Percentiles rank a stretch among this genome's conserved stretches.
Evolutionary conservation across 2,329 filamentous ascomycete species (phyloP).

Genomic region (Epichloe hybrida): DNA sequence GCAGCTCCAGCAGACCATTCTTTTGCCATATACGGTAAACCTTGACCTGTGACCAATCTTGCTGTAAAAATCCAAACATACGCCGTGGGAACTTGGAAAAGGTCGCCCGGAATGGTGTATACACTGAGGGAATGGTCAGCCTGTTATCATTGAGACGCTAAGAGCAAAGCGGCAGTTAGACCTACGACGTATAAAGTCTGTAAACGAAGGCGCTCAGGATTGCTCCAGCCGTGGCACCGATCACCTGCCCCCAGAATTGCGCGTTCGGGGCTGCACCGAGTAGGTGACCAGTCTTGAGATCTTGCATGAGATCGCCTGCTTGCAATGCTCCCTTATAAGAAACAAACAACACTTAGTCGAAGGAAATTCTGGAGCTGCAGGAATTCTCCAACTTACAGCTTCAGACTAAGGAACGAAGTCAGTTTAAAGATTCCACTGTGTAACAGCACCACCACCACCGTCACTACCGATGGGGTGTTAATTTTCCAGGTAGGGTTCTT

Average conservation of each 20-base stretch:
- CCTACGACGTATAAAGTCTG: conserved; percentile 60
- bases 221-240: conserved; percentile 76
- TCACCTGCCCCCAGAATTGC: conserved; percentile 93
- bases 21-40: conserved; percentile 69
- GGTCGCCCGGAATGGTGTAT: conserved; percentile 73
- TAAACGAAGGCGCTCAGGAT: conserved; percentile 80
- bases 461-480: too few species aligned
- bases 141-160: too few species aligned
- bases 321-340: conserved; percentile 56
- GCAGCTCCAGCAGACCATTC: conserved; percentile 70
- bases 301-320: conserved; percentile 92
- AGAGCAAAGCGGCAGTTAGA: background rate
- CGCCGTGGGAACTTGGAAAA: conserved; percentile 88
- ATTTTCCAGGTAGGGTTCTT: conserved; percentile 2
- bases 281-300: conserved; percentile 90
- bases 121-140: conserved; percentile 36
- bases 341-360: conserved; percentile 3
- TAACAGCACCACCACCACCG: too few species aligned
- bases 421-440: background rate
- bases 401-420: conserved; percentile 21
- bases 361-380: background rate
- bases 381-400: conserved; percentile 17
- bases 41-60: conserved; percentile 79
- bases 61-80: conserved; percentile 98
- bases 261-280: conserved; percentile 85